A percentile compares a stretch with the other conserved stretches of the same genome.
phyloP scores from a whole-genome alignment of 106 monocot species.

The Xerophyta viscosa region DNA sequence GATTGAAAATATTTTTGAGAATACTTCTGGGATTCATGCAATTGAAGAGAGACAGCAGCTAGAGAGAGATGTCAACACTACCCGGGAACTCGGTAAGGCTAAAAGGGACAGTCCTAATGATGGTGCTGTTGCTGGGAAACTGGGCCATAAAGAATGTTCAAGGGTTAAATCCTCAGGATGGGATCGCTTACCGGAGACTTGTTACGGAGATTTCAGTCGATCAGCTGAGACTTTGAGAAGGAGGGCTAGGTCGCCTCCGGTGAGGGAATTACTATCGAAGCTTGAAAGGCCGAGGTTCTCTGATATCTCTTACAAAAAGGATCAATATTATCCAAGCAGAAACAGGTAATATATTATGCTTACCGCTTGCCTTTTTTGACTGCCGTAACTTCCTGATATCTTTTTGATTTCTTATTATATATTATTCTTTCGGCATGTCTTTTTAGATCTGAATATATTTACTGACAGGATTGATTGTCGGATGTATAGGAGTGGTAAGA shows the following conservation, averaged over 20 bases:
- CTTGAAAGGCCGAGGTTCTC: conserved; percentile 28
- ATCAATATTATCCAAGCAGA: conserved; percentile 26
- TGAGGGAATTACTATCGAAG: conserved; percentile 28
- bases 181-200: conserved; percentile 51
- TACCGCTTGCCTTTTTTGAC: too few species aligned
- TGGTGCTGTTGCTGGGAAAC: conserved; percentile 19
- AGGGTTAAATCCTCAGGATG: conserved; percentile 63
- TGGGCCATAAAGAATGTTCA: conserved; percentile 4
- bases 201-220: conserved; percentile 5
- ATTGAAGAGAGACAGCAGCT: conserved; percentile 3
- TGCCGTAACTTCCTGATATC: background rate
- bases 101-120: background rate
- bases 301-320: conserved; percentile 28
- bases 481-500: conserved; percentile 26
- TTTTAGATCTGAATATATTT: too few species aligned
- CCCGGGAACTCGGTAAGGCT: background rate
- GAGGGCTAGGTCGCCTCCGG: conserved; percentile 9
- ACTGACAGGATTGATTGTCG: conserved; percentile 3
- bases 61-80: conserved; percentile 2
- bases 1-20: background rate
- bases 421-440: too few species aligned
- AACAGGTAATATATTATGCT: conserved; percentile 40
- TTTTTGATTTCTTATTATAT: too few species aligned
- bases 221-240: conserved; percentile 12
- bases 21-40: background rate